Base-by-base conservation (phyloP, 495 filamentous ascomycete species). In the Lichenothelia convexa region DNA sequence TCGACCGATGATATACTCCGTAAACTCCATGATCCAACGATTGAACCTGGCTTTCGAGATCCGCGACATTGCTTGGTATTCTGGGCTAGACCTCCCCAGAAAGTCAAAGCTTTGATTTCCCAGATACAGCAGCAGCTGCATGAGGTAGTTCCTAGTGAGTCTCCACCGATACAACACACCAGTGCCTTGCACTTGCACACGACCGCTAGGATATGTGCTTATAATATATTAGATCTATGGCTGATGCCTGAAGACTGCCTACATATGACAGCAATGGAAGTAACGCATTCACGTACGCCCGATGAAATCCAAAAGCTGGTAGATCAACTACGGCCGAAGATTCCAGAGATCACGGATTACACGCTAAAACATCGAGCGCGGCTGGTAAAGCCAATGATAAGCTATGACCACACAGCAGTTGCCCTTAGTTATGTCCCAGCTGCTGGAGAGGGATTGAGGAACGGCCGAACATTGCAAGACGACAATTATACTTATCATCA, bases 401-500 rank as follows among this genome's bases (percentile, higher is more conserved):
- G 78, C 35, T 93, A 77, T 47, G 89, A 97, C 47, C 67, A 76
- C 2, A 70, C 80, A 3, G 87, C 83, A 2, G 58, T 94, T 21
- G 87, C 89, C 9, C 55, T 94, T 21, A 82, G 76, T 8, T 93
- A 92, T 54, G 53, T 93, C 1, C 86, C 87, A 0, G 79, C 77
- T 0, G 66, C 73, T 2, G 72, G 64, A 12, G 71, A 75, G 49
- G 51, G 45, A 4, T 45, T 55, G 3, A 30, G 54, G 17, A 46
- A 58, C 4, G 41, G 45, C 9, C 33, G 55, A 11, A 43, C 43
- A 9, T 22, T 38, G 0, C 48, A 52, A 12, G 58, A 64, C 5
- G 75, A 82, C 41, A 24, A 19, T 0, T 94, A 82, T 54, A 82
- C 79, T 2, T 95, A 92, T 54, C 87, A 93, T 46, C 86, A 94